These are phyloP conservation scores for Teratosphaeria zuluensis DNA, from an alignment of 2,329 filamentous ascomycete genomes.

Conservation along the genomic window DNA sequence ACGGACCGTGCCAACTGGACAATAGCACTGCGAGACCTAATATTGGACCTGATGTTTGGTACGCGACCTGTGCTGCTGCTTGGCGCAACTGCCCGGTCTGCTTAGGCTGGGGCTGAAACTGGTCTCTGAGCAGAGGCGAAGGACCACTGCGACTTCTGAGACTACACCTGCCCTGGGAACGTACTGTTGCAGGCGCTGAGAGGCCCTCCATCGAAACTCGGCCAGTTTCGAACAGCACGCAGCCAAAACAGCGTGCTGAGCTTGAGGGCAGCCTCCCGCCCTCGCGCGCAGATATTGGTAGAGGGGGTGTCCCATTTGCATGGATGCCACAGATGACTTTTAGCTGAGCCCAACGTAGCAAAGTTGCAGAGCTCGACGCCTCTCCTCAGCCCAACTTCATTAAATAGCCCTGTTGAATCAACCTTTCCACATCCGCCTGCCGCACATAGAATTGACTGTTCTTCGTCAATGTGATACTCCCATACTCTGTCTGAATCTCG, in stretches of 20 bases:
- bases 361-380: neutral
- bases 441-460: slow-evolving; percentile 98
- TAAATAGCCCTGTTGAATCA: slow-evolving; percentile 91
- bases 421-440: slow-evolving; percentile 85
- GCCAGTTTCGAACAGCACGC: too few species aligned
- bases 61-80: too few species aligned
- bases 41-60: too few species aligned
- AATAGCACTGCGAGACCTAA: too few species aligned
- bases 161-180: too few species aligned
- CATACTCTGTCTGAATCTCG: slow-evolving; percentile 98
- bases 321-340: neutral
- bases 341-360: neutral
- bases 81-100: too few species aligned
- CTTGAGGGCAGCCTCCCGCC: neutral
- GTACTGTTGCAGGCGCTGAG: neutral
- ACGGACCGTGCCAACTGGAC: neutral
- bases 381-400: slow-evolving; percentile 67
- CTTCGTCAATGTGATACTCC: slow-evolving; percentile 92
- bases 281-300: neutral
- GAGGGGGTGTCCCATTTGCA: too few species aligned
- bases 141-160: too few species aligned
- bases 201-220: neutral
- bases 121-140: too few species aligned
- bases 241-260: neutral
- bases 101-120: too few species aligned